Base-by-base conservation (phyloP, 306 rosid genomes). In the Prunus mume region DNA sequence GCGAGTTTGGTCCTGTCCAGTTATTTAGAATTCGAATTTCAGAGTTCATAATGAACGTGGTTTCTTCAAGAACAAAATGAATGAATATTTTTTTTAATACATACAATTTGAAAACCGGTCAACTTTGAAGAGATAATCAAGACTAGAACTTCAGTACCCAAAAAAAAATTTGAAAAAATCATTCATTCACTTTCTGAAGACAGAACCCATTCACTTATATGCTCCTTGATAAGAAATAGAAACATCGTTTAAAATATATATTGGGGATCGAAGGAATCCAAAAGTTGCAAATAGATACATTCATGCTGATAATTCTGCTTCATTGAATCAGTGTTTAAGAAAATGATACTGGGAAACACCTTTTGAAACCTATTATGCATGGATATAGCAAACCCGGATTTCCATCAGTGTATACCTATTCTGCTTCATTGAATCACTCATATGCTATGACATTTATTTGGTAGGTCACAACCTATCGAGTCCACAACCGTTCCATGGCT, bases 401-500 rank as follows among this genome's bases (percentile, higher is more conserved):
- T 27, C 32, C 68, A 45, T 41, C 27, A 17, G 41, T 43, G 62
- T 24, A 72, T n/a, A 22, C 54, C 67, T 41, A 34, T 34, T 34
- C 41, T 34, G 41, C 8, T 34, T 34, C 41, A 34, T 34, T 34
- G 41, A 34, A 34, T 34, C 41, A 34, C 41, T 34, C 8, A 72
- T 41, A 24, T 14, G 11, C 30, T 32, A 57, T 13, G 12, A 62
- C 43, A 56, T 57, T 41, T 43, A 51, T 25, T 58, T 30, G 45
- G 68, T 58, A 18, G n/a, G 45, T 47, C 77, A 45, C 58, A 45
- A 72, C 46, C 15, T 43, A 57, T 38, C 69, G 4, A 73, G 58
- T 43, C 76, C 61, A 25, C 28, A n/a, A 50, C 68, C 72, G 58
- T 72, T 67, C 63, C 30, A 25, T 74, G 34, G 24, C 74, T 61